Evolutionary conservation across 2,329 filamentous ascomycete species (phyloP).

Genomic region (Hymenoscyphus repandus): DNA sequence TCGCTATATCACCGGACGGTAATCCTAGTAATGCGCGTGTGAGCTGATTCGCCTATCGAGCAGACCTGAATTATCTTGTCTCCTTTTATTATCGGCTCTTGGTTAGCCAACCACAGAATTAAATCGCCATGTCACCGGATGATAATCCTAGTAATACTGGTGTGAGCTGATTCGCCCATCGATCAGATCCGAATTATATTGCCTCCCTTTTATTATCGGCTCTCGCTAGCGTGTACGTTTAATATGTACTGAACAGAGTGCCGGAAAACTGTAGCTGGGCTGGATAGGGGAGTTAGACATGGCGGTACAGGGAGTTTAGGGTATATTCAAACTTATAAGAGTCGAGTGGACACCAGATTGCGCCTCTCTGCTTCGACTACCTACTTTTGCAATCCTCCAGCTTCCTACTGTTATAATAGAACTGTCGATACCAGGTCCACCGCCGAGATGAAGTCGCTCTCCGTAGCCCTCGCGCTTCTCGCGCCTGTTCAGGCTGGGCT

Average conservation of each 20-base stretch:
- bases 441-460: conserved; percentile 12
- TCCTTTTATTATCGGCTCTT: too few species aligned
- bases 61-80: background rate
- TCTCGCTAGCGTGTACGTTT: background rate
- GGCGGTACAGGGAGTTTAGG: background rate
- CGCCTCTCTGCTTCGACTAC: background rate
- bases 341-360: conserved; percentile 2
- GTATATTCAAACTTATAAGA: conserved; percentile 9
- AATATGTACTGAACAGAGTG: background rate
- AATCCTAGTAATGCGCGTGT: background rate
- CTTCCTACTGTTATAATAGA: conserved; percentile 1
- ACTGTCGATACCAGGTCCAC: conserved; percentile 1
- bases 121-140: conserved; percentile 9
- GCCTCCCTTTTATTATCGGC: conserved; percentile 3
- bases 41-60: background rate
- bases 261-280: background rate
- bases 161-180: conserved; percentile 6
- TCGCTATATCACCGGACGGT: background rate
- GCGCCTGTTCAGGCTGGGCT: conserved; percentile 10
- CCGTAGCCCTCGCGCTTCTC: conserved; percentile 6
- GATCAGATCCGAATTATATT: conserved; percentile 3
- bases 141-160: conserved; percentile 3
- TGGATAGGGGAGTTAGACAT: too few species aligned
- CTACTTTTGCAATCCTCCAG: conserved; percentile 4
- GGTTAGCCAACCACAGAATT: conserved; percentile 4